Evolutionary conservation across 129 eudicot species (phyloP), one percentile per base, ranked within the genome.

Genomic region (Flaveria sonorensis): DNA sequence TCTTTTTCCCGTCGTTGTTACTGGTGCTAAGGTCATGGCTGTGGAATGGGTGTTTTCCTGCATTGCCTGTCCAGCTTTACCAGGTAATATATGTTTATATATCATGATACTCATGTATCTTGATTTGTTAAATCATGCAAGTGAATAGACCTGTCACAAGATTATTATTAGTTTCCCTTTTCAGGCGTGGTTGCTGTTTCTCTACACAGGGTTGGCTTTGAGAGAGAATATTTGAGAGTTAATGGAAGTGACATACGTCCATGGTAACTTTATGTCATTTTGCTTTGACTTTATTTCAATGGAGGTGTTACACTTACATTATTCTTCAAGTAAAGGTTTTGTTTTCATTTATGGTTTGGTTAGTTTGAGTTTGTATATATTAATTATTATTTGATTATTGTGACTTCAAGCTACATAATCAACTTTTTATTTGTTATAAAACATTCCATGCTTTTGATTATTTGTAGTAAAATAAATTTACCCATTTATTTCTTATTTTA

Each of bases 211-310:
- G 67, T 84, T 93, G 82, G 97, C 96, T 64, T 81, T 93, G 76
- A 77, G 98, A 82, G 98, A 93, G 81, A 93, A 93, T 85, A 90
- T 93, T 83, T 93, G 83, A 85, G 95, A 83, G 92, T 88, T 63
- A 93, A 93, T 72, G 98, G 97, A 82, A 93, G 97, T 64, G 96
- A 93, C 71, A 93, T 93, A 21, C 97, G 98, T n/a, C 92, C 98
- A 74, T 92, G 96, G 98, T 89, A 90, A 74, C 66, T 50, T 8
- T 62, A 32, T 56, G 9, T 67, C 51, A 13, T 66, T 46, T 65
- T 56, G 43, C 19, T 26, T 68, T 70, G 62, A 15, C 13, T 47
- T 46, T 8, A 20, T 63, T 82, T 15, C 7, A 53, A 30, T 32
- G 21, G 9, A 21, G 68, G 30, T n/a, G 20, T 32, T 65, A 18